These are phyloP conservation scores for Acanthamoeba triangularis DNA, from an alignment of 208 protist genomes.

Conservation along the genomic window DNA sequence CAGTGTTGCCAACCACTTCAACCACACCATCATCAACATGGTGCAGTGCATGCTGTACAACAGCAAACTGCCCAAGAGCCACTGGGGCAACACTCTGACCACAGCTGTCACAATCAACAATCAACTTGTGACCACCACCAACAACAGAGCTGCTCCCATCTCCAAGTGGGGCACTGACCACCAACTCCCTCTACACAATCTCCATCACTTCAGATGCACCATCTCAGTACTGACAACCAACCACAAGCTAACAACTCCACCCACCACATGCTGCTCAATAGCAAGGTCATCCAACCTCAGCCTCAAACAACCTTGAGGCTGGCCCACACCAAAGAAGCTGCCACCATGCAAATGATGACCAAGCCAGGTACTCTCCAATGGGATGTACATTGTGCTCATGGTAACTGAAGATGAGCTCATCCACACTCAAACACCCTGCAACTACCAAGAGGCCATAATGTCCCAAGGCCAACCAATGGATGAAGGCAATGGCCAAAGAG, in stretches of 20 bases:
- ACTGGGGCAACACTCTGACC: background rate
- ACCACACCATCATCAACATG: slow-evolving; percentile 26
- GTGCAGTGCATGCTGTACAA: background rate
- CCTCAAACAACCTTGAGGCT: no score
- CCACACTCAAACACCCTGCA: no score
- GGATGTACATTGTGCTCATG: no score
- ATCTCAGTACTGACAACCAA: background rate
- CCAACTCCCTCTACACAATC: background rate
- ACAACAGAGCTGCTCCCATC: no score
- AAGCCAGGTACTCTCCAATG: no score
- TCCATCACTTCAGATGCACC: background rate
- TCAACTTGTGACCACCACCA: background rate
- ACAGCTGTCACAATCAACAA: background rate
- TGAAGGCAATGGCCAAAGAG: no score
- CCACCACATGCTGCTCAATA: background rate
- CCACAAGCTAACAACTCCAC: background rate
- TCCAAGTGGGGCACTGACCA: background rate
- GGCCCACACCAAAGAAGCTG: no score
- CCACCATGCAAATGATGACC: no score
- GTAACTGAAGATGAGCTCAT: no score
- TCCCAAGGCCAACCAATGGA: no score
- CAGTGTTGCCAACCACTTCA: background rate
- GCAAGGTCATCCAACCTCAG: background rate
- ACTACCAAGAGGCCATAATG: no score
- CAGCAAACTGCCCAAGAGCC: background rate